These are phyloP conservation scores for Cornus kousa DNA, from an alignment of 148 eudicot genomes.

Conservation along the genomic window DNA sequence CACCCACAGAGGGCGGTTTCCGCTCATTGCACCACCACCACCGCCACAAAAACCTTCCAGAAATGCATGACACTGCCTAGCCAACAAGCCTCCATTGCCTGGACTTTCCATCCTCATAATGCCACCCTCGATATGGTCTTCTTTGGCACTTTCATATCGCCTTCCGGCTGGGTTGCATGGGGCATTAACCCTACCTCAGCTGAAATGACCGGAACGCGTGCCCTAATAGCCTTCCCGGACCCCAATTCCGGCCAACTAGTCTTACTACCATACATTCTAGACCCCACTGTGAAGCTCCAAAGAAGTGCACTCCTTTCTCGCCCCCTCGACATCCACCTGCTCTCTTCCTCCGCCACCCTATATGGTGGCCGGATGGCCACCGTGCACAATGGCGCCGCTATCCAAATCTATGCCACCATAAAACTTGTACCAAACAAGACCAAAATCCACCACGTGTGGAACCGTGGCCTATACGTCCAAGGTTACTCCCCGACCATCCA, in stretches of 20 bases:
- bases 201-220: slow-evolving; percentile 82
- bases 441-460: slow-evolving; percentile 78
- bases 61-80: slow-evolving; percentile 82
- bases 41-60: slow-evolving; percentile 54
- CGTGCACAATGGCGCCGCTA: slow-evolving; percentile 74
- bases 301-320: slow-evolving; percentile 57
- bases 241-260: slow-evolving; percentile 85
- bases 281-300: slow-evolving; percentile 77
- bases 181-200: slow-evolving; percentile 78
- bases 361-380: slow-evolving; percentile 89
- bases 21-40: slow-evolving; percentile 61
- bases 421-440: slow-evolving; percentile 66
- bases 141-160: slow-evolving; percentile 82
- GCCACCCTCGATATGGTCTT: slow-evolving; percentile 74
- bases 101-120: slow-evolving; percentile 79
- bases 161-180: slow-evolving; percentile 96
- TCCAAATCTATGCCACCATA: slow-evolving; percentile 66
- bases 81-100: slow-evolving; percentile 86
- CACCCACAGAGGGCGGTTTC: slow-evolving; percentile 18
- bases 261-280: slow-evolving; percentile 71
- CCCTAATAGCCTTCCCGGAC: slow-evolving; percentile 83
- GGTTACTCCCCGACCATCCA: slow-evolving; percentile 98
- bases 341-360: slow-evolving; percentile 69
- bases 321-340: slow-evolving; percentile 71
- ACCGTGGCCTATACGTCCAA: slow-evolving; percentile 89